Base-by-base conservation (phyloP, 2,329 filamentous ascomycete species). In the Pseudogymnoascus sp. region DNA sequence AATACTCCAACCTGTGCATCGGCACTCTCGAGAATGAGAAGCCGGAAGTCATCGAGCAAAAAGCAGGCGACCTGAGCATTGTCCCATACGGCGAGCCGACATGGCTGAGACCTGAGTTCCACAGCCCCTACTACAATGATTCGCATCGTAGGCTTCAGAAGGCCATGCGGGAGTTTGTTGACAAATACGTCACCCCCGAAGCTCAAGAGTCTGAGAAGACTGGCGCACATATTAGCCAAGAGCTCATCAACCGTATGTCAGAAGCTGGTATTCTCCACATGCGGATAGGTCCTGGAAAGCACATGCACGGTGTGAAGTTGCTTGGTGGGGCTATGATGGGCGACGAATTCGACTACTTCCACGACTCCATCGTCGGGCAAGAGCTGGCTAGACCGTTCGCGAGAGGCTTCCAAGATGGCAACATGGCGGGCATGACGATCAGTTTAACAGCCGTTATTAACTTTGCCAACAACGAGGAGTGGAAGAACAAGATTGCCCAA, bases 31-130 rank as follows among this genome's bases (percentile, higher is more conserved):
- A 85, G 68, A 88, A 85, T 75, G 90, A 96, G 79, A 87, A 82
- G 71, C 82, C 90, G 19, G 84, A 91, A 72, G 84, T 95, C 69
- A 81, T 92, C 66, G 84, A 86, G 19, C 85, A 84, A 1, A 76
- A 86, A 71, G 79, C 85, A 9, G 91, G 91, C 68, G 89, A 90
- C 69, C 80, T 96, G 35, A 90, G 86, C 71, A 75, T 80, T 19
- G 89, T 96, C 0, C 92, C 91, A 31, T 96, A 96, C 72, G 90
- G 87, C 29, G 92, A 96, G 75, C 90, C 91, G 1, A 78, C 92
- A 62, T 96, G 92, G 92, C 79, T 96, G 67, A 83, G 85, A 3
- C 88, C 88, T 3, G 80, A 85, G 63, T 95, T 91, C 80, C 88
- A 88, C 74, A 88, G 81, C 65, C 90, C 90, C 2, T 96, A 93